Base-by-base conservation (phyloP, 768 basidiomycete genomes). In the Suillus cothurnatus region DNA sequence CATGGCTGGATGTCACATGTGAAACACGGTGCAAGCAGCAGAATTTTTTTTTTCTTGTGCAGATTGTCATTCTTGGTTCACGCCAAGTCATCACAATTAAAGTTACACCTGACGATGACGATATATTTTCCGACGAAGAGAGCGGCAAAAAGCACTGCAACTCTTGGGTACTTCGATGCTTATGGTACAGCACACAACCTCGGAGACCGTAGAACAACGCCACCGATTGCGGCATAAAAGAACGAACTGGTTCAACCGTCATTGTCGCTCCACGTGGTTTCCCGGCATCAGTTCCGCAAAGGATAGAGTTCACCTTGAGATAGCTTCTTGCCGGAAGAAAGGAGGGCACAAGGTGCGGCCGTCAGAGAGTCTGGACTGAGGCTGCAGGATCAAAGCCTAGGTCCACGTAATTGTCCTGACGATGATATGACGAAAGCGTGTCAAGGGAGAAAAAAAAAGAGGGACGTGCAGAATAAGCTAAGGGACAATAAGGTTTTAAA, bases 401-500 rank as follows among this genome's bases (percentile, higher is more conserved):
- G 39, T 19, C 38, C 12, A 58, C 57, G 57, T 39, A 28, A 39
- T 58, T 39, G 32, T 34, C 31, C 17, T 36, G 23, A 9, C 23
- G 17, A 58, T 38, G 57, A 58, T 58, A 38, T 26, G 36, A 39
- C 9, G 23, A 58, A 26, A 26, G 57, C 23, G 57, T 58, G 57
- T 39, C 57, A 26, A 58, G 28, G 5, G 17, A 6, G 8, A 6
- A 11, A 23, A 36, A 57, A 23, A 26, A 38, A 12, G 15, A n/a
- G 23, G 19, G 6, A 49, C 14, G 23, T 28, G 26, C 49, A 28
- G 34, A 59, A 58, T 23, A 61, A 61, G 62, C 39, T 61, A 63
- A 61, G 12, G 31, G 36, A 31, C 52, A 55, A 61, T 28, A 61
- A 63, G 36, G 57, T 61, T 61, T 60, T 61, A 39, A 39, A 41